Evolutionary conservation across 441 rosid species (phyloP), one percentile per base, ranked within the genome.

Genomic region (Adansonia rubrostipa): DNA sequence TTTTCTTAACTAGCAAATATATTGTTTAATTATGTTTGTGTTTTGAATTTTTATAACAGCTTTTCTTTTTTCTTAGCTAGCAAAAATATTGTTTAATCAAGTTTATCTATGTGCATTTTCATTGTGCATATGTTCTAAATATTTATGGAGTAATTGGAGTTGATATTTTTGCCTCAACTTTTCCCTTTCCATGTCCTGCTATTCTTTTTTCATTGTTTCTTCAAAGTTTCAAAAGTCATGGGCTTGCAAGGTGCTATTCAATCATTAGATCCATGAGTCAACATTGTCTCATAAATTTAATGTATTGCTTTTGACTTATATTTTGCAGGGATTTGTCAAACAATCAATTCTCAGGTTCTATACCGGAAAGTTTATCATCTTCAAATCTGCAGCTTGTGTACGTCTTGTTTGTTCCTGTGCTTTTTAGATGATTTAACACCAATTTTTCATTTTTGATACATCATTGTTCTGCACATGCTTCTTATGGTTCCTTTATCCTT

Each of bases 371-470:
- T 83, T 84, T 95, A 64, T 69, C 90, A 70, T 78, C 85, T 24
- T 87, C 99, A 79, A 88, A 84, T 74, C 88, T 95, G 86, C 94
- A 88, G 84, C 90, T 86, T 79, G 92, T 88, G 98, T 93, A 89
- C 85, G 99, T 83, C 13, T 47, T 76, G 36, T 78, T 10, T 33
- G 36, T 33, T 33, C 66, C 48, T 50, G 15, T 15, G 17, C 13
- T 69, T 69, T 53, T 79, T 36, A 60, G 20, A 22, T 22, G 24
- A 19, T 6, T 28, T 73, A 40, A 47, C 48, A 15, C 60, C 36
- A 33, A 8, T 56, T 77, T 63, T 14, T 15, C 17, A 53, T 71
- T 51, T 57, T 54, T 63, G 71, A 44, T 44, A 53, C 62, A 33
- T 71, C 14, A 15, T 53, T 53, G 48, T 78, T 60, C 47, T 57